Conservation (phyloP, 106 monocot species). For the Amphibolis antarctica region DNA sequence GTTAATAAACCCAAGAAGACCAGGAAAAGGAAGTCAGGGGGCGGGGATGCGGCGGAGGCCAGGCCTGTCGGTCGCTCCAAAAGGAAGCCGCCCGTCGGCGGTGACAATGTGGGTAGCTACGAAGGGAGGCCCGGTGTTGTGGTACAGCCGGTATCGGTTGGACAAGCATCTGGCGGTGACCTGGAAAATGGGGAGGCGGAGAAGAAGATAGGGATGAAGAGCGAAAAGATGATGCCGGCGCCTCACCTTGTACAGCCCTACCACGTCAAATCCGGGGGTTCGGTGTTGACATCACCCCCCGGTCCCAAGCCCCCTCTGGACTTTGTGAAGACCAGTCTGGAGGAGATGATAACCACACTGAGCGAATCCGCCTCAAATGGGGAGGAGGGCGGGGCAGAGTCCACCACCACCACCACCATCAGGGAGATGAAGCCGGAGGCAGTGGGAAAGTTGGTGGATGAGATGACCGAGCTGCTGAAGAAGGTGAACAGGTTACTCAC, state of each 20-base stretch:
- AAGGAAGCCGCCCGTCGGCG: background rate
- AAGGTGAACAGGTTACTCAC: constrained; percentile 20
- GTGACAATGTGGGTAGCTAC: background rate
- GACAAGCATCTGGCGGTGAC: background rate
- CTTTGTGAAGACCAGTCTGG: constrained; percentile 20
- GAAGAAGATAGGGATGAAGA: constrained; percentile 1
- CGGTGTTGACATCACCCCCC: background rate
- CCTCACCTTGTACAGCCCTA: background rate
- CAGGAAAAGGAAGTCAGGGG: background rate
- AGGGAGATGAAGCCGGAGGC: background rate
- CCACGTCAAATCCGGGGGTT: background rate
- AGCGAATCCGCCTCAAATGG: background rate
- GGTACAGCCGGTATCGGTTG: no score
- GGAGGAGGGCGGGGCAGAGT: background rate
- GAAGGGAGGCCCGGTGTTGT: background rate
- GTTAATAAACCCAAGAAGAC: background rate
- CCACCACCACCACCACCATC: no score
- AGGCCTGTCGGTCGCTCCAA: background rate
- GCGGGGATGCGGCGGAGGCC: background rate
- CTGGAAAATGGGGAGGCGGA: background rate
- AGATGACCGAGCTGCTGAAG: constrained; percentile 16
- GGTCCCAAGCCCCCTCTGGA: constrained; percentile 9
- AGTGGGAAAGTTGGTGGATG: constrained; percentile 11
- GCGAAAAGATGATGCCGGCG: background rate
- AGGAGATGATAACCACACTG: constrained; percentile 18